phyloP scores from a whole-genome alignment of 1,284 basidiomycete species.

The Flammula alnicola region DNA sequence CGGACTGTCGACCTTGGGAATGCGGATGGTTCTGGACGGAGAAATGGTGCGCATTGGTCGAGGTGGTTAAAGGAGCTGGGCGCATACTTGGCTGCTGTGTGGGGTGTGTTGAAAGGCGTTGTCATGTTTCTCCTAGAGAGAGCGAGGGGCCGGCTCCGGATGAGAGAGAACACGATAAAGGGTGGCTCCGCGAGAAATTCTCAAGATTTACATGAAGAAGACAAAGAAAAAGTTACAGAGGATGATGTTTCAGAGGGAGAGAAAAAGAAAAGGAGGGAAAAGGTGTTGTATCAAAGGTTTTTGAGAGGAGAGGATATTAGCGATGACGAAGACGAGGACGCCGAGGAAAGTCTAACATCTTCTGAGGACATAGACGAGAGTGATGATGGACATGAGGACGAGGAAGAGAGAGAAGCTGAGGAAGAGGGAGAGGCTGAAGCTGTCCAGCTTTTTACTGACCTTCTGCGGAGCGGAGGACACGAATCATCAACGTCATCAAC shows the following conservation, averaged over 20 bases:
- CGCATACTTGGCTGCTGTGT: slow-evolving; percentile 43
- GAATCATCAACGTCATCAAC: slow-evolving; percentile 6
- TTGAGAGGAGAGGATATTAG: slow-evolving; percentile 65
- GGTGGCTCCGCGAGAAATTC: neutral
- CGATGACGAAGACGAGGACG: slow-evolving; percentile 56
- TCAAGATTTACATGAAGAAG: slow-evolving; percentile 10
- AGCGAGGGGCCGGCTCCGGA: slow-evolving; percentile 21
- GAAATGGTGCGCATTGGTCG: slow-evolving; percentile 21
- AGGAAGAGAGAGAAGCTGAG: slow-evolving; percentile 46
- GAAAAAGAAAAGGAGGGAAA: slow-evolving; percentile 25
- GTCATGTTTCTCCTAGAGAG: slow-evolving; percentile 25
- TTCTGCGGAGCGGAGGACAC: slow-evolving; percentile 23
- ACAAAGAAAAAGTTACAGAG: neutral
- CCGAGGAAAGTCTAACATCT: slow-evolving; percentile 17
- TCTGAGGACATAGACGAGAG: slow-evolving; percentile 29
- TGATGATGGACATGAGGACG: slow-evolving; percentile 37
- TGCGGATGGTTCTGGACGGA: slow-evolving; percentile 5
- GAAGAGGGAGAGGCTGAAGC: slow-evolving; percentile 38
- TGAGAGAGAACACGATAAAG: slow-evolving; percentile 16
- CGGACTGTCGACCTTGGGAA: slow-evolving; percentile 42
- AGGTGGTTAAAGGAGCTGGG: slow-evolving; percentile 54
- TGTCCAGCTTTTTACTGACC: slow-evolving; percentile 31
- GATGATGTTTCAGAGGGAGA: slow-evolving; percentile 13
- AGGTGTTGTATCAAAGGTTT: slow-evolving; percentile 55
- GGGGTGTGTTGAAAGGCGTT: slow-evolving; percentile 32